phyloP scores from a whole-genome alignment of 768 basidiomycete species.

The Leccinellum luteum region DNA sequence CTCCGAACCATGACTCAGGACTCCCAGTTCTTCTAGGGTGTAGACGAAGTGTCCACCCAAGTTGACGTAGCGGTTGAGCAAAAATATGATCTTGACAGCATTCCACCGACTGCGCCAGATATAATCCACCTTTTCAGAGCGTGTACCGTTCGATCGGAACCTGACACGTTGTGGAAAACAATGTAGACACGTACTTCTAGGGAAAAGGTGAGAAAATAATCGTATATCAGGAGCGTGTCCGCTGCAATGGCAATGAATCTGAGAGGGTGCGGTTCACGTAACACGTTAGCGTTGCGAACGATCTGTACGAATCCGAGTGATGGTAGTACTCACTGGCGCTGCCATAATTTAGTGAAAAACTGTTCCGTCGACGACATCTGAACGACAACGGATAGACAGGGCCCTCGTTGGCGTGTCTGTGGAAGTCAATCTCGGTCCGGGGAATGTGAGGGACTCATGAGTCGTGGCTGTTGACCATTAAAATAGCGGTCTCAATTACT shows the following conservation, averaged over 20 bases:
- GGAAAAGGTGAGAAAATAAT: constrained; percentile 17
- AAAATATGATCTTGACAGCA: constrained; percentile 10
- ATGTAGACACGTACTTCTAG: constrained; percentile 11
- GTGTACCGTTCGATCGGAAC: background rate
- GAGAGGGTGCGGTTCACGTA: background rate
- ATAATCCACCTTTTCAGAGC: constrained; percentile 2
- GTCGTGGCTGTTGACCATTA: too few relatives aligned
- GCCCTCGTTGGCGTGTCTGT: background rate
- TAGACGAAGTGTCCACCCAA: constrained; percentile 9
- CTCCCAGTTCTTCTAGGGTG: constrained; percentile 12
- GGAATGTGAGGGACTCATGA: too few relatives aligned
- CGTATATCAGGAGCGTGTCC: constrained; percentile 9
- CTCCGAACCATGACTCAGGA: constrained; percentile 9
- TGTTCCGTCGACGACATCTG: background rate
- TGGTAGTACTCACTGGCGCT: background rate
- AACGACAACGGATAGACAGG: background rate
- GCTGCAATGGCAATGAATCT: constrained; percentile 6
- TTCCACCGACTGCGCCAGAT: constrained; percentile 13
- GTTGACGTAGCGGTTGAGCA: constrained; percentile 18
- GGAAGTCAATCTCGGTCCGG: background rate
- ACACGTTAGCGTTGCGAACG: background rate
- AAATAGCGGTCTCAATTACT: too few relatives aligned
- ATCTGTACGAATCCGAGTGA: background rate
- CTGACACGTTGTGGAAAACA: background rate
- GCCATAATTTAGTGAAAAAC: background rate